Evolutionary conservation across 2,329 filamentous ascomycete species (phyloP), one percentile per base, ranked within the genome.

Genomic region (Talaromyces sp.): DNA sequence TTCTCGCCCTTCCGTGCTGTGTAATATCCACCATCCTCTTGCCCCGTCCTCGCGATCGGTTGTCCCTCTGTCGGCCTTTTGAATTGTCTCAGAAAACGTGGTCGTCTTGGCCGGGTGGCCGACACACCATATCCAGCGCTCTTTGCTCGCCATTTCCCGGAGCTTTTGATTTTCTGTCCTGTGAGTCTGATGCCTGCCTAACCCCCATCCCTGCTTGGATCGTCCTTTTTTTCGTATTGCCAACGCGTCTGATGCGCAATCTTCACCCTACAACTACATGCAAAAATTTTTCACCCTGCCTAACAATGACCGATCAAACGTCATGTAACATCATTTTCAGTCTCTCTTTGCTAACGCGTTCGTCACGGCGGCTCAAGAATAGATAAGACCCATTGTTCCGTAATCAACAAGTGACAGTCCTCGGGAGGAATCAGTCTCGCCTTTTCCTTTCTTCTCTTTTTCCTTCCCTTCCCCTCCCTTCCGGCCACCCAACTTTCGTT

Each of bases 391-490:
- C 49, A 47, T 53, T 53, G 19, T 27, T 28, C 8, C 11, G 49
- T 27, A 28, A 53, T 30, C 25, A 30, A 53, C 44, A 47, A 30
- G 25, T 17, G 49, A 30, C 49, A 28, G 49, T 53, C 25, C 27
- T 28, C 27, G 27, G 27, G 49, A 27, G 17, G 17, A 27, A 28
- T 27, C 36, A 36, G 25, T 58, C 36, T 39, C 39, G 36, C 33
- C 47, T 22, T 58, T 58, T 55, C 47, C 70, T 65, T 65, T 53
- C 28, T 70, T 65, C 64, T 67, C 66, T 62, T 68, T 67, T 66
- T 67, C 66, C 62, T 69, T 67, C 66, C 67, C 64, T 65, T 63
- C 62, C 62, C 68, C 69, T 63, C 47, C 64, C 65, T 59, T 58
- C 59, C 58, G 49, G 60, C 62, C 60, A 61, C 64, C 63, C 58